Evolutionary conservation across 768 basidiomycete genomes (phyloP).

Genomic region (Russula dissimulans): DNA sequence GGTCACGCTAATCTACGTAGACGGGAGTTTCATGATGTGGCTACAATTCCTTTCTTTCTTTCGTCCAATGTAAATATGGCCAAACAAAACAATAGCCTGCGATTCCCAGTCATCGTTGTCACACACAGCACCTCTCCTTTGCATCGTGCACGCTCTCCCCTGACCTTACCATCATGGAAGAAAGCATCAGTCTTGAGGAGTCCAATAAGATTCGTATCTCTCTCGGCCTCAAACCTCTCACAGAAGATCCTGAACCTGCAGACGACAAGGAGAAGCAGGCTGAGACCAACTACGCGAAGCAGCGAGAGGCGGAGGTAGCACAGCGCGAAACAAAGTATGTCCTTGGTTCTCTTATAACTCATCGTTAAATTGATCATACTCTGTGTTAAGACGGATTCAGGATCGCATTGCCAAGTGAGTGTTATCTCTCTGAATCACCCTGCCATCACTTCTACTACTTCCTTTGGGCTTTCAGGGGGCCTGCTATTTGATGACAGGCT

Average conservation of each 20-base stretch:
- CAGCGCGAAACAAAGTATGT: constrained; percentile 69
- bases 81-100: neutral
- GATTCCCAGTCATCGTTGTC: neutral
- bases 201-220: constrained; percentile 94
- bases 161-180: constrained; percentile 44
- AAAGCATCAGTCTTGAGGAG: constrained; percentile 87
- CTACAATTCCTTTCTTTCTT: constrained; percentile 32
- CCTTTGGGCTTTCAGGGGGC: constrained; percentile 26
- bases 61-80: neutral
- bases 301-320: constrained; percentile 58
- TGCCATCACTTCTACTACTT: constrained; percentile 25
- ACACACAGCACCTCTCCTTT: neutral
- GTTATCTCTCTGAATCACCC: constrained; percentile 18
- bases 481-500: constrained; percentile 32
- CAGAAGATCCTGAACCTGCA: constrained; percentile 65
- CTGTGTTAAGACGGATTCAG: constrained; percentile 48
- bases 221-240: constrained; percentile 88
- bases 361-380: constrained; percentile 18
- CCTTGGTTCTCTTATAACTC: neutral
- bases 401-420: constrained; percentile 87
- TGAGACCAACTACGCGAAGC: constrained; percentile 74
- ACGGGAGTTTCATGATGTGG: constrained; percentile 84
- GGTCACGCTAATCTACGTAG: constrained; percentile 57
- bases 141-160: neutral
- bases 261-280: constrained; percentile 75